A percentile compares a stretch with the other conserved stretches of the same genome.
Evolutionary conservation across 1,284 basidiomycete species (phyloP).

Genomic region (Apiotrichum sp.): DNA sequence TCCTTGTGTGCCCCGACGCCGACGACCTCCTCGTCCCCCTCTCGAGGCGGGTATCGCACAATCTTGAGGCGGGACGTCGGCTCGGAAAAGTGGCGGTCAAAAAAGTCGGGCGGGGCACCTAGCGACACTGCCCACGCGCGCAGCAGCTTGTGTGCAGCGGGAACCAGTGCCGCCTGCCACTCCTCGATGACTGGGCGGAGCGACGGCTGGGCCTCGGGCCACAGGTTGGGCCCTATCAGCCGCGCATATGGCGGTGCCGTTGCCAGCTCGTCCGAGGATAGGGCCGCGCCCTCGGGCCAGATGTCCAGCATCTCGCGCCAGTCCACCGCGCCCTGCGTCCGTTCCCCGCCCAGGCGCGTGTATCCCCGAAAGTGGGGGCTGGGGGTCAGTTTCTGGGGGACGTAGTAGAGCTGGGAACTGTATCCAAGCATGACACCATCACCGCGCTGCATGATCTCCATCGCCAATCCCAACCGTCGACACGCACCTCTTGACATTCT

Average conservation of each 20-base stretch:
- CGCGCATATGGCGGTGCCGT: slow-evolving; percentile 7
- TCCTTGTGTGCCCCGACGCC: slow-evolving; percentile 20
- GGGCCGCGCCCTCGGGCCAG: slow-evolving; percentile 9
- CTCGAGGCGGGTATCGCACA: slow-evolving; percentile 11
- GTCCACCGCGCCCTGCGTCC: slow-evolving; percentile 12
- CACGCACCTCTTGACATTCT: slow-evolving; percentile 25
- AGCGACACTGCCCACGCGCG: slow-evolving; percentile 13
- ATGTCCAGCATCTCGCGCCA: slow-evolving; percentile 17
- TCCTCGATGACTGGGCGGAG: slow-evolving; percentile 7
- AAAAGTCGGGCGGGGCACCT: slow-evolving; percentile 13
- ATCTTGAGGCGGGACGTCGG: slow-evolving; percentile 18
- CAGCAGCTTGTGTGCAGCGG: slow-evolving; percentile 13
- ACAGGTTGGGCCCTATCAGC: slow-evolving; percentile 16
- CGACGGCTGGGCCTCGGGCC: slow-evolving; percentile 8
- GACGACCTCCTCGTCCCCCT: background rate
- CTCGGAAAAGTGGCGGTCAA: slow-evolving; percentile 12
- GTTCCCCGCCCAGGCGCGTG: slow-evolving; percentile 16
- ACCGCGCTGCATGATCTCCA: no score
- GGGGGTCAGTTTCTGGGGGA: background rate
- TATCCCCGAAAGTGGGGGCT: slow-evolving; percentile 17
- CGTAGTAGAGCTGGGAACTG: no score
- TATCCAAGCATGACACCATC: no score
- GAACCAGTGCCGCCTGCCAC: slow-evolving; percentile 8
- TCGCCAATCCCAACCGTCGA: no score
- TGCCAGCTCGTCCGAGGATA: background rate